Evolutionary conservation across 768 basidiomycete genomes (phyloP).

Genomic region (Lentinula edodes): DNA sequence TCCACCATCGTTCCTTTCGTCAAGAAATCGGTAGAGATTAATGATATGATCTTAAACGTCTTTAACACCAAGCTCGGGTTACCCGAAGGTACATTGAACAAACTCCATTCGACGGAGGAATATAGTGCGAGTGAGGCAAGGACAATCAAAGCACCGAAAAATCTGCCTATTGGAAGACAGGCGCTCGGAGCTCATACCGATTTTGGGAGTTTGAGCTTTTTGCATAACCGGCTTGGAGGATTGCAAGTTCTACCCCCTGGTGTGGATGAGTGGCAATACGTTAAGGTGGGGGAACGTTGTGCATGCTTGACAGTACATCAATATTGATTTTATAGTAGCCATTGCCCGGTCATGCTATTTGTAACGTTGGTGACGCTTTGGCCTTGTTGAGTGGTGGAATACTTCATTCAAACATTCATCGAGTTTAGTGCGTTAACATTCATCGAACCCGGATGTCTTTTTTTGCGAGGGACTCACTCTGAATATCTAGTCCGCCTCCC

Average conservation of each 20-base stretch:
- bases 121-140: constrained; percentile 37
- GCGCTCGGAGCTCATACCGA: constrained; percentile 34
- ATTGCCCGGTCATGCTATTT: constrained; percentile 37
- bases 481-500: constrained; percentile 36
- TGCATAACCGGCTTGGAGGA: constrained; percentile 39
- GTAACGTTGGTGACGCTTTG: constrained; percentile 42
- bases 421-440: constrained; percentile 28
- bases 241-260: constrained; percentile 38
- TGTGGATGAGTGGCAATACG: constrained; percentile 31
- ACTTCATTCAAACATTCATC: constrained; percentile 36
- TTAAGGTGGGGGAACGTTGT: constrained; percentile 25
- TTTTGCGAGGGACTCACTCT: background rate
- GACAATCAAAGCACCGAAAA: constrained; percentile 31
- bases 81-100: constrained; percentile 29
- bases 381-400: constrained; percentile 41
- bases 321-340: constrained; percentile 21
- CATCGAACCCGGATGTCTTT: background rate
- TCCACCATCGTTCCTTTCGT: constrained; percentile 7
- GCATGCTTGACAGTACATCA: background rate
- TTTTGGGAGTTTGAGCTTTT: constrained; percentile 28
- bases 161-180: constrained; percentile 19
- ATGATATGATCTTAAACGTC: constrained; percentile 28
- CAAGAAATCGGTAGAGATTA: constrained; percentile 32
- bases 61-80: constrained; percentile 37
- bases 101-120: constrained; percentile 26